Percentiles rank a stretch among this genome's conserved stretches.
phyloP scores from a whole-genome alignment of 2,329 filamentous ascomycete species.

The Pyrenochaeta sp. region DNA sequence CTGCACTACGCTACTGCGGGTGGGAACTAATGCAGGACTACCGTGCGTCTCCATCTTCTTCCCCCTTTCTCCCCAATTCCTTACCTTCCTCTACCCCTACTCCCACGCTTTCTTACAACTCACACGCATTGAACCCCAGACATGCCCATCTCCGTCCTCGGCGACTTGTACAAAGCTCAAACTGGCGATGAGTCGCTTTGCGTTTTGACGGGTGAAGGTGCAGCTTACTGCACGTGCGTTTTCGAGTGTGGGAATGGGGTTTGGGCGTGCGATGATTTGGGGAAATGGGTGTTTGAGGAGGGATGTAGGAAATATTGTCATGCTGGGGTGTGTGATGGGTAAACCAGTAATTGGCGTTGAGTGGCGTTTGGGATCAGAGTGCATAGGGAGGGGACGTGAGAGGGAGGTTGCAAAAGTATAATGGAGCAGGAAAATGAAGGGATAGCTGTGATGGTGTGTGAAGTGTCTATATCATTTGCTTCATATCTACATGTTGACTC shows the following conservation, averaged over 20 bases:
- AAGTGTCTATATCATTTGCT: not conserved
- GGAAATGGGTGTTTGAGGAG: slow-evolving; percentile 6
- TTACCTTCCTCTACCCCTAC: too few species aligned
- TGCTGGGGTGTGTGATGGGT: slow-evolving; percentile 22
- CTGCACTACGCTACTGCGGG: slow-evolving; percentile 6
- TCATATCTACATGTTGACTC: not conserved
- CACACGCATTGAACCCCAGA: slow-evolving; percentile 2
- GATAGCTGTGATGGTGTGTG: too few species aligned
- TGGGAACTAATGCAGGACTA: slow-evolving; percentile 21
- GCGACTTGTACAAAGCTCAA: slow-evolving; percentile 17
- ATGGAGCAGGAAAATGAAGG: too few species aligned
- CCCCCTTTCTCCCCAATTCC: too few species aligned
- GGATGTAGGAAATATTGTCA: slow-evolving; percentile 29
- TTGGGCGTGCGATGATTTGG: slow-evolving; percentile 10
- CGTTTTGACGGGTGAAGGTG: slow-evolving; percentile 2
- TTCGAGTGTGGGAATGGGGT: slow-evolving; percentile 29
- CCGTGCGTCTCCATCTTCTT: not conserved
- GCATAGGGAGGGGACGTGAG: too few species aligned
- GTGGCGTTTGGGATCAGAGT: too few species aligned
- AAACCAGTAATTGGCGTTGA: not conserved
- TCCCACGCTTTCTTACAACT: too few species aligned
- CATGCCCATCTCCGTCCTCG: slow-evolving; percentile 18
- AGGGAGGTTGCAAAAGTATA: too few species aligned
- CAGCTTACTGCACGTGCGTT: slow-evolving; percentile 24
- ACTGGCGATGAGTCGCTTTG: slow-evolving; percentile 22